phyloP scores from a whole-genome alignment of 164 flowering plant species.

The Vitis rotundifolia region DNA sequence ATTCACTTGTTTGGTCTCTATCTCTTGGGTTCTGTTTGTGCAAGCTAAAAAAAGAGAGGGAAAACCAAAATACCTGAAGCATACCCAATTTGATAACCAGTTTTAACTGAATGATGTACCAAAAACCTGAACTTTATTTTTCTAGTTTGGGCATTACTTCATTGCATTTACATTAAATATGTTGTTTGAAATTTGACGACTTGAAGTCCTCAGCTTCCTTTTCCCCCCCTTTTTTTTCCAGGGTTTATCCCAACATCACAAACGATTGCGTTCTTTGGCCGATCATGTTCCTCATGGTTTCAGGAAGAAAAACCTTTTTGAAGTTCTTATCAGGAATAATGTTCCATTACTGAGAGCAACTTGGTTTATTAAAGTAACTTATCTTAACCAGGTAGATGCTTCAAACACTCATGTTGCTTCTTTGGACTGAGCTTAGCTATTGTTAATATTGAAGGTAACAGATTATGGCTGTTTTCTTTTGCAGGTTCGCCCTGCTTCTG shows the following conservation, averaged over 20 bases:
- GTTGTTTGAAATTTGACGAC: no score
- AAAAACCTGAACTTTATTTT: no score
- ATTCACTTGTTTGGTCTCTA: no score
- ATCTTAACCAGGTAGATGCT: slow-evolving; percentile 70
- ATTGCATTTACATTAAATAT: no score
- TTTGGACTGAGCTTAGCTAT: background rate
- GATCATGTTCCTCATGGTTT: slow-evolving; percentile 94
- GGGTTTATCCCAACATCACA: slow-evolving; percentile 94
- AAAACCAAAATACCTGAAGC: no score
- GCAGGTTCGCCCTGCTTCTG: slow-evolving; percentile 73
- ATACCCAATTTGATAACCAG: no score
- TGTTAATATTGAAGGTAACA: slow-evolving; percentile 6
- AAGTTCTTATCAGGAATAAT: slow-evolving; percentile 88
- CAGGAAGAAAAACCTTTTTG: slow-evolving; percentile 72
- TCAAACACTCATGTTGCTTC: background rate
- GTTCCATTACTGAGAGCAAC: slow-evolving; percentile 93
- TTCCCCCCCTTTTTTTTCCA: slow-evolving; percentile 21
- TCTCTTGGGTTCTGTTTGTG: no score
- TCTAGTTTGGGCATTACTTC: no score
- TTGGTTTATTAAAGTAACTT: slow-evolving; percentile 96
- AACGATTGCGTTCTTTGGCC: slow-evolving; percentile 76
- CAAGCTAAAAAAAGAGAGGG: no score
- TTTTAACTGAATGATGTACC: no score
- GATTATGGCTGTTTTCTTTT: slow-evolving; percentile 18
- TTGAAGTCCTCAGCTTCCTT: background rate